A percentile compares a stretch with the other conserved stretches of the same genome.
These are phyloP conservation scores for Triangularia verruculosa DNA, from an alignment of 2,329 filamentous ascomycete species.

Conservation along the genomic window DNA sequence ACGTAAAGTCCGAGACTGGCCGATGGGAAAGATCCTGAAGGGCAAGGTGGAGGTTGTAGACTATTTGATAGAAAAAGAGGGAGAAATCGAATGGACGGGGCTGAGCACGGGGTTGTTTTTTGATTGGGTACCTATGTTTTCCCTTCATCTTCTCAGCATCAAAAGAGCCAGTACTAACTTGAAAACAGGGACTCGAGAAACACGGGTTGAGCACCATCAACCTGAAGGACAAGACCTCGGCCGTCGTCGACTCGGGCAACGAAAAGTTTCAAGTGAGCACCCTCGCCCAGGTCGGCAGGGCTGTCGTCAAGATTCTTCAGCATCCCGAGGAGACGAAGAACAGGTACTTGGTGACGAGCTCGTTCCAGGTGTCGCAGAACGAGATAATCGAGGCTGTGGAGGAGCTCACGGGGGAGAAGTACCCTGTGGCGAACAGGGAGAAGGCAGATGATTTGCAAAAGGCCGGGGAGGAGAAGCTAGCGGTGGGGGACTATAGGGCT, in stretches of 20 bases:
- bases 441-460: constrained; percentile 36
- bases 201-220: constrained; percentile 54
- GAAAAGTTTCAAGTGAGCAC: constrained; percentile 51
- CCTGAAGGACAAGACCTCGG: constrained; percentile 46
- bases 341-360: constrained; percentile 54
- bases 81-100: constrained; percentile 56
- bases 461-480: constrained; percentile 41
- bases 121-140: constrained; percentile 50
- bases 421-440: constrained; percentile 40
- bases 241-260: constrained; percentile 56
- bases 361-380: constrained; percentile 56
- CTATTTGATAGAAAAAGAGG: constrained; percentile 48
- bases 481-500: constrained; percentile 38
- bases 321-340: constrained; percentile 53
- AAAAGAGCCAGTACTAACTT: neutral
- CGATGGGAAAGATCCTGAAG: constrained; percentile 30
- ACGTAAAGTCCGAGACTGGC: constrained; percentile 25
- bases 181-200: constrained; percentile 41
- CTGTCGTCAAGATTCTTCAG: constrained; percentile 50
- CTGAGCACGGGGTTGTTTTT: constrained; percentile 59
- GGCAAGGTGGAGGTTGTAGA: constrained; percentile 40
- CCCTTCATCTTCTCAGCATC: neutral
- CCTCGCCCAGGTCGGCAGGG: constrained; percentile 48
- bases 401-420: constrained; percentile 49
- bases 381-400: constrained; percentile 54